These are phyloP conservation scores for Fusarium liriodendri DNA, from an alignment of 2,329 filamentous ascomycete genomes.

Conservation along the genomic window DNA sequence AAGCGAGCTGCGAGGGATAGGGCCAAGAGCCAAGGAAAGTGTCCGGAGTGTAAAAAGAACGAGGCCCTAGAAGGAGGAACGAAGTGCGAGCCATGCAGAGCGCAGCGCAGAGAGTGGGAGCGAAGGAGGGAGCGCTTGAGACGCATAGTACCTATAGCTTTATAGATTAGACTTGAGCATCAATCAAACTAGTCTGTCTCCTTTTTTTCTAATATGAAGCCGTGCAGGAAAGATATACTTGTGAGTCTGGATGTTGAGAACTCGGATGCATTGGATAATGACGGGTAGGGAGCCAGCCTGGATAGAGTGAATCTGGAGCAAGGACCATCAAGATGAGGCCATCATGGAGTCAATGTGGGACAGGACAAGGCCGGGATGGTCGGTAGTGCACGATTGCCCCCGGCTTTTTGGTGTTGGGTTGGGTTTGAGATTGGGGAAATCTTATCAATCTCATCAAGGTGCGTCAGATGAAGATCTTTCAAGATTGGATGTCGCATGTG, in stretches of 20 bases:
- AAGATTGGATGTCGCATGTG: background rate
- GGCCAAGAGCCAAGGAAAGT: background rate
- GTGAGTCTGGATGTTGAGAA: background rate
- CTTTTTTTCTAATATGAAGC: background rate
- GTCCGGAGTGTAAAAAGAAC: accelerated
- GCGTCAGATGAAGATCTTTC: slow-evolving; percentile 39
- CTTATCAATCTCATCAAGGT: slow-evolving; percentile 47
- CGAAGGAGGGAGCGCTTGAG: no score
- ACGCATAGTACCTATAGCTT: background rate
- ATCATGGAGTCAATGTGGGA: slow-evolving; percentile 26
- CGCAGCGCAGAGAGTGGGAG: no score
- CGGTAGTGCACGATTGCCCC: slow-evolving; percentile 24
- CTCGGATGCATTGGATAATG: background rate
- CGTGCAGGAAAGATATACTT: background rate
- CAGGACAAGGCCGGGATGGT: slow-evolving; percentile 20
- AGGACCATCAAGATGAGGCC: slow-evolving; percentile 14
- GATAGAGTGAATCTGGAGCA: background rate
- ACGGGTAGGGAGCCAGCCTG: background rate
- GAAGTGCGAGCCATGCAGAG: no score
- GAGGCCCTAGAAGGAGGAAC: background rate
- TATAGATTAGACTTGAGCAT: background rate
- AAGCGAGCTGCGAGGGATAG: no score
- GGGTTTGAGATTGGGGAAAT: slow-evolving; percentile 22
- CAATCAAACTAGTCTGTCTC: background rate
- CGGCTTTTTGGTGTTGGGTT: slow-evolving; percentile 18